phyloP scores from a whole-genome alignment of 306 rosid species.

The Alnus glutinosa region DNA sequence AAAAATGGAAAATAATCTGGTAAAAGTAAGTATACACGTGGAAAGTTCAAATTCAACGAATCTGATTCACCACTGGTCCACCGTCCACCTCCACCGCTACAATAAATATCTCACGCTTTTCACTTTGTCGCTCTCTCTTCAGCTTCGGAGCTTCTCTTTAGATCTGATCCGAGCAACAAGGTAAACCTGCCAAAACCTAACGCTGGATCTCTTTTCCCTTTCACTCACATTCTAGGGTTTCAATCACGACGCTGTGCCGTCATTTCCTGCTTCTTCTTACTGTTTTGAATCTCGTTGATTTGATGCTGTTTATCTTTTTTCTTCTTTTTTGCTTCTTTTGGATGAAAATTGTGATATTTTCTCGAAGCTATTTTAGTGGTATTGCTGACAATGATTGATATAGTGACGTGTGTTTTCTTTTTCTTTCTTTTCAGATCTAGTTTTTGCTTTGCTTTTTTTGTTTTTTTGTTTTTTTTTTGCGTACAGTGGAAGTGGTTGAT shows the following conservation, averaged over 20 bases:
- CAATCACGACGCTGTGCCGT: neutral
- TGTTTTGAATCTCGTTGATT: slow-evolving; percentile 8
- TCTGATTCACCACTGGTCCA: too few relatives aligned
- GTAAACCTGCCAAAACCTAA: slow-evolving; percentile 10
- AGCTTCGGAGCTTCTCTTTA: slow-evolving; percentile 26
- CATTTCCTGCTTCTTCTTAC: slow-evolving; percentile 2
- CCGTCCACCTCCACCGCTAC: neutral
- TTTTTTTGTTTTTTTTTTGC: neutral
- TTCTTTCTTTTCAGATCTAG: slow-evolving; percentile 31
- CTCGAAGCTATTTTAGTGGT: neutral
- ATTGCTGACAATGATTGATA: neutral
- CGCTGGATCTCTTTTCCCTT: slow-evolving; percentile 29
- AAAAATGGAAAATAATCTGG: neutral
- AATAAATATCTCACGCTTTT: neutral
- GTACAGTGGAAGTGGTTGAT: neutral
- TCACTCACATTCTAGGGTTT: slow-evolving; percentile 8
- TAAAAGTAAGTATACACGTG: neutral
- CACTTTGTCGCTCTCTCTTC: neutral
- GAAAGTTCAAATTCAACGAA: neutral
- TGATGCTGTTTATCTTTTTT: neutral
- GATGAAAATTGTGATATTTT: neutral
- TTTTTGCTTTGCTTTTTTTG: neutral
- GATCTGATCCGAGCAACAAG: slow-evolving; percentile 41
- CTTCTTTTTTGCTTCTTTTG: neutral
- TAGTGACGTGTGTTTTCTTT: neutral